A percentile compares a stretch with the other conserved stretches of the same genome.
Evolutionary conservation across 2,329 filamentous ascomycete species (phyloP).

Genomic region (Talaromyces sp.): DNA sequence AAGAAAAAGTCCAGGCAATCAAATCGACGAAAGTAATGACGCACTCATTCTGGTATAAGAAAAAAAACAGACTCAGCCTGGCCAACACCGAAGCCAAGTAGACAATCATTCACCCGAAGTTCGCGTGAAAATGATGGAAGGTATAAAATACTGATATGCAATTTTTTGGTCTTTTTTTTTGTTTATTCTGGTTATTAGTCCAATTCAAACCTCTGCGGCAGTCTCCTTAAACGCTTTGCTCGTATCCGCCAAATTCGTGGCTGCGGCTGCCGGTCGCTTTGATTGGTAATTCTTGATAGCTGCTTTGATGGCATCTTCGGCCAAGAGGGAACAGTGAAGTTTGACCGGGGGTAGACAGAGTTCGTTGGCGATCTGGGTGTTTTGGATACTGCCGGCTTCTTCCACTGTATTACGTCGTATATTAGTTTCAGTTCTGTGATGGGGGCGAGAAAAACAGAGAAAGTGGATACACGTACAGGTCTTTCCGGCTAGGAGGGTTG

Average conservation of each 20-base stretch:
- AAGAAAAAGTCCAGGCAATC: neutral
- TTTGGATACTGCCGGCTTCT: constrained; percentile 85
- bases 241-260: constrained; percentile 73
- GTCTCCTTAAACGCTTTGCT: constrained; percentile 14
- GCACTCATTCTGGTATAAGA: neutral
- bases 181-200: neutral
- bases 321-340: constrained; percentile 85
- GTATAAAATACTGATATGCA: neutral
- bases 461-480: too few species aligned
- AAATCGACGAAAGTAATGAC: neutral
- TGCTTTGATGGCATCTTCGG: constrained; percentile 87
- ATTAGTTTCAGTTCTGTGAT: neutral
- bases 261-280: constrained; percentile 73
- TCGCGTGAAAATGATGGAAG: neutral
- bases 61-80: neutral
- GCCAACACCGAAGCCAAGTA: neutral
- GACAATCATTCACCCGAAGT: neutral
- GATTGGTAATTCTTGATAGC: constrained; percentile 87
- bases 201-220: constrained; percentile 8
- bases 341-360: constrained; percentile 84
- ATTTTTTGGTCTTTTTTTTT: neutral
- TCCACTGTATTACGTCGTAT: constrained; percentile 52
- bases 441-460: neutral
- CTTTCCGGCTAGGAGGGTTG: constrained; percentile 56
- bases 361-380: constrained; percentile 98